A percentile compares a stretch with the other conserved stretches of the same genome.
phyloP scores from a whole-genome alignment of 1,284 basidiomycete genomes.

The Leccinum pachyderme region DNA sequence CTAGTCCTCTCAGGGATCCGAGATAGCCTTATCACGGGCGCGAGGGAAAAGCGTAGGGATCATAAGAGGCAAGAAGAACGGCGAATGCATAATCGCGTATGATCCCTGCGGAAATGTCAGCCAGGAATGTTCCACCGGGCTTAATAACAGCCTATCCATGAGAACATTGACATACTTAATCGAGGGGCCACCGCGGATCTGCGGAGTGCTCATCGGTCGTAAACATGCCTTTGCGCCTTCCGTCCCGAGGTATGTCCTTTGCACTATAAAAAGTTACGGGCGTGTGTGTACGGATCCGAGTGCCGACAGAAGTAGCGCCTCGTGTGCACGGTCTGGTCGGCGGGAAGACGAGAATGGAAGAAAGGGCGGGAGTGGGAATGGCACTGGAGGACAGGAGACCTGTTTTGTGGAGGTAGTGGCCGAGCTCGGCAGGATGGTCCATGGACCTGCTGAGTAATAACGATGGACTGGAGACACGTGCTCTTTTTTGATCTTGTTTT shows the following conservation, averaged over 20 bases:
- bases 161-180: conserved; percentile 26
- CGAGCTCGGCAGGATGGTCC: conserved; percentile 26
- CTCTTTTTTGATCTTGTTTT: conserved; percentile 34
- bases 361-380: conserved; percentile 6
- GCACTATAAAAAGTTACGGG: neutral
- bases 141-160: conserved; percentile 22
- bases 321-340: conserved; percentile 6
- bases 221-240: conserved; percentile 6
- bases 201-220: conserved; percentile 10
- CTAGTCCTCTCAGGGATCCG: conserved; percentile 31
- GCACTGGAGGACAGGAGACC: conserved; percentile 1
- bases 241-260: conserved; percentile 16
- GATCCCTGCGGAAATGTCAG: conserved; percentile 24
- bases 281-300: conserved; percentile 17
- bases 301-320: conserved; percentile 1
- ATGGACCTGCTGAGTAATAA: conserved; percentile 28
- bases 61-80: conserved; percentile 31
- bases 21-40: conserved; percentile 27
- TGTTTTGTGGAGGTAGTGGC: conserved; percentile 3
- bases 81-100: conserved; percentile 23
- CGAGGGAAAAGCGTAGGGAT: conserved; percentile 16
- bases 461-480: conserved; percentile 29
- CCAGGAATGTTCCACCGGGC: conserved; percentile 20
- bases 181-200: conserved; percentile 31
- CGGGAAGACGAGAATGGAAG: conserved; percentile 11